Conservation (phyloP, 1,284 basidiomycete genomes). For the Neolentinus lepideus region DNA sequence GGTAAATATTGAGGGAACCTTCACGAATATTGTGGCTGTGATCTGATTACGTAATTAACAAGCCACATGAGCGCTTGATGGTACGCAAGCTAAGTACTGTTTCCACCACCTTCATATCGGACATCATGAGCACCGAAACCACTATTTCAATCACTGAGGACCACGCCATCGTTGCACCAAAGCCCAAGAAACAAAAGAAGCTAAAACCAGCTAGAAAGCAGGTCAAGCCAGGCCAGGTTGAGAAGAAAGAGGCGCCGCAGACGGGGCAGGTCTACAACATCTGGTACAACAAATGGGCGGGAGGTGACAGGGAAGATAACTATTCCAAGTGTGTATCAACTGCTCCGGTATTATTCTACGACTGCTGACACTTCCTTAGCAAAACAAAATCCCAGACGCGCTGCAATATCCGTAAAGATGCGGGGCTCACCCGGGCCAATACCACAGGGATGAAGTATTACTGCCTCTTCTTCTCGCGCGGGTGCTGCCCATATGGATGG, state of each 20-base stretch:
- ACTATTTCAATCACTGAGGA: no score
- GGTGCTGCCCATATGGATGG: slow-evolving; percentile 96
- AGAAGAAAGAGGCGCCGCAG: slow-evolving; percentile 82
- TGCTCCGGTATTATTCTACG: slow-evolving; percentile 5
- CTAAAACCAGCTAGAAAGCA: slow-evolving; percentile 84
- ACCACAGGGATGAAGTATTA: slow-evolving; percentile 87
- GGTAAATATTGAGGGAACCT: no score
- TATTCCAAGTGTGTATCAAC: slow-evolving; percentile 74
- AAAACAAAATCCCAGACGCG: slow-evolving; percentile 90
- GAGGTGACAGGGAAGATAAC: slow-evolving; percentile 89
- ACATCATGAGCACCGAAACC: no score
- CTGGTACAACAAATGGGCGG: slow-evolving; percentile 99
- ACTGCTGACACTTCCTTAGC: slow-evolving; percentile 33
- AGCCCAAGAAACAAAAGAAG: slow-evolving; percentile 42
- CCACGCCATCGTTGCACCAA: slow-evolving; percentile 5
- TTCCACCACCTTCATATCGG: no score
- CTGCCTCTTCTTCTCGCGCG: slow-evolving; percentile 94
- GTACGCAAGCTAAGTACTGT: no score
- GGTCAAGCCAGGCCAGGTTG: slow-evolving; percentile 84
- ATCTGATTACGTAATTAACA: no score
- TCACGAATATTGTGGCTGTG: no score
- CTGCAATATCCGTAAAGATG: slow-evolving; percentile 84
- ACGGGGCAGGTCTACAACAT: slow-evolving; percentile 96
- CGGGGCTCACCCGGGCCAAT: slow-evolving; percentile 90
- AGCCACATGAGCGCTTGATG: no score